phyloP scores from a whole-genome alignment of 352 stramenopile genomes.

The Elongisporangium anandrum region DNA sequence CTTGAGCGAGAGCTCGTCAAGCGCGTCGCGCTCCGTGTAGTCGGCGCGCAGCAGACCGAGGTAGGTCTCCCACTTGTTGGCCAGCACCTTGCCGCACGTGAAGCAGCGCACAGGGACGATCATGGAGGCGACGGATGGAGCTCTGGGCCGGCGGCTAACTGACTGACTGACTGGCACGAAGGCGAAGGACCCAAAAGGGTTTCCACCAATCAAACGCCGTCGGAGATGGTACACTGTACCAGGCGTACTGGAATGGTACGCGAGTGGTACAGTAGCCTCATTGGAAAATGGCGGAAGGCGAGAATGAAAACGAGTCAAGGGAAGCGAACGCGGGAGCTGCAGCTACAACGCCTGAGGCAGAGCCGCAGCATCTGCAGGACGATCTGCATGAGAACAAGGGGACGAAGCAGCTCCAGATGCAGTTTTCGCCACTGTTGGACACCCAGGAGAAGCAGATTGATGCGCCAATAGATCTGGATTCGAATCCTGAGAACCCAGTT shows the following conservation, averaged over 20 bases:
- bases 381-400: neutral
- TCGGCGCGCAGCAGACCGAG: conserved; percentile 95
- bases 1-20: conserved; percentile 98
- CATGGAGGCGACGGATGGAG: conserved; percentile 60
- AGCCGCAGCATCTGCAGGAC: neutral
- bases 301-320: neutral
- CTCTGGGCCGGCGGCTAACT: neutral
- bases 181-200: neutral
- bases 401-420: neutral
- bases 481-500: neutral
- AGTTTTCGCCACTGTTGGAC: neutral
- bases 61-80: conserved; percentile 99
- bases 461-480: neutral
- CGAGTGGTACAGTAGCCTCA: neutral
- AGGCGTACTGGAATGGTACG: neutral
- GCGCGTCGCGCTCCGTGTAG: conserved; percentile 96
- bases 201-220: neutral
- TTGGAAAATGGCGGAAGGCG: neutral
- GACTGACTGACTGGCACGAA: neutral
- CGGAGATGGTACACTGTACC: neutral
- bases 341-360: neutral
- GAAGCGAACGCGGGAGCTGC: neutral
- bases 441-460: neutral
- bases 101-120: conserved; percentile 99
- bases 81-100: conserved; percentile 99